Conservation (phyloP, 208 protist species). For the Trypanosoma caninum region DNA sequence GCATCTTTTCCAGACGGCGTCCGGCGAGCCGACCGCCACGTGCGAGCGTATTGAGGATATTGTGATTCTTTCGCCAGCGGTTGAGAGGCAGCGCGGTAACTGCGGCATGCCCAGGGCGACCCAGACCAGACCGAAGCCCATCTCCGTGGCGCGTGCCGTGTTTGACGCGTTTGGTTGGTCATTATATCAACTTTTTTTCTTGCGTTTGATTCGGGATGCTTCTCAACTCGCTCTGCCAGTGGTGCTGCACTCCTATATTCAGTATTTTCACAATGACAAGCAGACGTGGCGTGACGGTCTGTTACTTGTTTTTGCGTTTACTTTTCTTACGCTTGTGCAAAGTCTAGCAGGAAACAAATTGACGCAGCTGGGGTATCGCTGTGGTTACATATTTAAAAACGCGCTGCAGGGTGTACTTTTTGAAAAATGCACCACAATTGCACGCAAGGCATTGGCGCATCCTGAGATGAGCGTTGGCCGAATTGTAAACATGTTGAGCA, state of each 20-base stretch:
- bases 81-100: background rate
- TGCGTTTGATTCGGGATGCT: conserved; percentile 44
- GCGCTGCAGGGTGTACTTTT: conserved; percentile 69
- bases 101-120: conserved; percentile 16
- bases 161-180: conserved; percentile 28
- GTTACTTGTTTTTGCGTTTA: conserved; percentile 36
- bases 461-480: conserved; percentile 79
- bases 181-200: conserved; percentile 37
- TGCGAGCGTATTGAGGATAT: conserved; percentile 45
- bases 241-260: conserved; percentile 50
- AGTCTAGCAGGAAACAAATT: conserved; percentile 44
- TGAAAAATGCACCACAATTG: conserved; percentile 69
- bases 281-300: conserved; percentile 35
- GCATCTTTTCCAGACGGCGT: conserved; percentile 47
- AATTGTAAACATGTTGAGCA: conserved; percentile 85
- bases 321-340: conserved; percentile 40
- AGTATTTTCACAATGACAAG: conserved; percentile 1
- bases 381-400: conserved; percentile 44
- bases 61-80: conserved; percentile 14
- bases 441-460: conserved; percentile 26
- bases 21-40: conserved; percentile 33
- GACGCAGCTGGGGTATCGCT: conserved; percentile 43
- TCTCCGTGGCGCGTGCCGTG: conserved; percentile 38
- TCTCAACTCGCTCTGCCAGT: conserved; percentile 46
- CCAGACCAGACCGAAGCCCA: conserved; percentile 4